Evolutionary conservation across 352 stramenopile species (phyloP).

Genomic region (Phytophthora foliorum): DNA sequence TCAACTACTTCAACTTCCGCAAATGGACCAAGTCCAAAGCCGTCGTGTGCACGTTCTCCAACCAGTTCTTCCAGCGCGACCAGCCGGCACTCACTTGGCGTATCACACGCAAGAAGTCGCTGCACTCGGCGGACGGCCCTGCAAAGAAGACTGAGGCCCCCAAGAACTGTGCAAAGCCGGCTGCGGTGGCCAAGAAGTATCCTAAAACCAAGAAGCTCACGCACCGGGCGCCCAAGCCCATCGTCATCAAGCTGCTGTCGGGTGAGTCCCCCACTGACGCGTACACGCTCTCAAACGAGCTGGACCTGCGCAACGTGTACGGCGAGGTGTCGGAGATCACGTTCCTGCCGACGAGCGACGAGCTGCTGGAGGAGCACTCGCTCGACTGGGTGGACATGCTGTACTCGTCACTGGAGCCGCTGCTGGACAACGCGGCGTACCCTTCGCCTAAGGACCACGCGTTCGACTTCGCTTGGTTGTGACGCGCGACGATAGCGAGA

Average conservation of each 20-base stretch:
- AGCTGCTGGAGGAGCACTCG: constrained; percentile 36
- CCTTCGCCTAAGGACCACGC: constrained; percentile 41
- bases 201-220: constrained; percentile 21
- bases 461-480: constrained; percentile 42
- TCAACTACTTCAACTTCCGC: constrained; percentile 96
- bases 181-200: not conserved
- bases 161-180: not conserved
- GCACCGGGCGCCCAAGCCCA: constrained; percentile 11
- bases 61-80: constrained; percentile 70
- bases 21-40: constrained; percentile 91
- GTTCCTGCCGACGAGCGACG: constrained; percentile 7
- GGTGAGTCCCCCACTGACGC: constrained; percentile 50
- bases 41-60: constrained; percentile 83
- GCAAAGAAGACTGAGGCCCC: constrained; percentile 7
- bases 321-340: constrained; percentile 39
- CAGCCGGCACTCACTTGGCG: constrained; percentile 61
- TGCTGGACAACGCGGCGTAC: constrained; percentile 24
- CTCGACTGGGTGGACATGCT: constrained; percentile 66
- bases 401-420: constrained; percentile 55
- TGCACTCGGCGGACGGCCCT: constrained; percentile 11
- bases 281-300: constrained; percentile 30
- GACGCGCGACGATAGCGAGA: constrained; percentile 12
- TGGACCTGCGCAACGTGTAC: constrained; percentile 36
- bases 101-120: constrained; percentile 73
- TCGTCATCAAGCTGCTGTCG: constrained; percentile 54